Evolutionary conservation across 371 early-diverging fungal species (phyloP), one percentile per base, ranked within the genome.

Genomic region (Amoeboaphelidium occidentale): DNA sequence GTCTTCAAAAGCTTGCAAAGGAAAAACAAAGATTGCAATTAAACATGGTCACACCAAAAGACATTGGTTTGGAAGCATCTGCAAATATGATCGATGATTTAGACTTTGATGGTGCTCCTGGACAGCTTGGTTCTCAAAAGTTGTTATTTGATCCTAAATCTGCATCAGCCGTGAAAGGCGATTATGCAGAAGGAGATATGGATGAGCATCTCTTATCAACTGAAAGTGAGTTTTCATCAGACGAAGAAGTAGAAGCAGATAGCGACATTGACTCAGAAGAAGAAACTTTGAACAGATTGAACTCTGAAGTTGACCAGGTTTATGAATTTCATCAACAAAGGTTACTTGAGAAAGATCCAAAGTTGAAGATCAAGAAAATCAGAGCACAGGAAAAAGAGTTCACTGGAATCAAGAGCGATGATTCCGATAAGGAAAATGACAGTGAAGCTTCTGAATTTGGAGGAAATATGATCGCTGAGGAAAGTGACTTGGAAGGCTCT

Each of bases 1-100:
- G 71, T 44, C 70, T 76, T 49, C 80, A 81, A 57, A 78, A 81
- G 62, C 73, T 76, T 47, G 80, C 78, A 54, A 85, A 83, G 65
- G 68, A 74, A 50, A 68, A 87, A 22, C 65, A 81, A 49, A 78
- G 84, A 50, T 68, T 92, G 72, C 85, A 84, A 53, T 60, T 91
- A 46, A 84, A 86, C 46, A 94, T 94, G 96, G 72, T 73, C 41
- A 75, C 81, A 2, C 87, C 92, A 17, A 69, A 68, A 0, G 96
- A 92, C 46, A 78, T 85, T 56, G 85, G 77, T 52, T 58, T 75
- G 53, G 84, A 84, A 53, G 46, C 46, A 23, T 23, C 23, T 46
- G 25, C 13, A 17, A 26, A 23, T 20, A 24, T 25, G 39, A 13
- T 3, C 46, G 22, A 23, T 46, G 12, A 24, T 4, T 24, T 12